Base-by-base conservation (phyloP, 306 rosid genomes). In the Arachis hypogaea region DNA sequence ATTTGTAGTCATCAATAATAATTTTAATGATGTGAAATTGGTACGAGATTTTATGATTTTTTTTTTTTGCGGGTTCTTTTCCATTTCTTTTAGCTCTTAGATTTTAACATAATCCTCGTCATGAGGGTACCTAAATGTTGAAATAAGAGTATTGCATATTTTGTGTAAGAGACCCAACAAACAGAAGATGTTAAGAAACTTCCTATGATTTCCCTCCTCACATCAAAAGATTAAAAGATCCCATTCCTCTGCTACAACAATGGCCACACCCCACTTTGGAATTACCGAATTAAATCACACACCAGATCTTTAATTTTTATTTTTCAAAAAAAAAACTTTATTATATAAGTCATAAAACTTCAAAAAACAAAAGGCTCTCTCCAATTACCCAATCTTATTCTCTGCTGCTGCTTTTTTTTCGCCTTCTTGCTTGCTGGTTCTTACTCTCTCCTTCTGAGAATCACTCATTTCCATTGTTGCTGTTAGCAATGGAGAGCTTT, bases 401-500 rank as follows among this genome's bases (percentile, higher is more conserved):
- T 22, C 59, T 36, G 4, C 33, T 55, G 29, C 14, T 10, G 5
- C 3, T 4, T 2, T 3, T 22, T 22, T 22, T 1, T 22, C 28
- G 28, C 28, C 28, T 45, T 45, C 4, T 45, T 45, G 10, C 0
- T 45, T 45, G 8, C 49, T 45, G 9, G 4, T 33, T 33, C 38
- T 33, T 33, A 33, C 4, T 33, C 49, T 38, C 16, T 12, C 7
- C 60, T 43, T 42, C 57, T 42, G 40, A 45, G 6, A 10, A 22
- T 75, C 60, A 38, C 22, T 12, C 30, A 40, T 40, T 41, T 14
- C 16, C 44, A 10, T 47, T 49, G 36, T 51, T 62, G 44, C 66
- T 71, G 2, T 7, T 3, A 1, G 11, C 80, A 76, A 86, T 86
- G 90, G 90, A 83, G 87, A 83, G 87, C 78, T 55, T 81, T 5